Percentiles rank a stretch among this genome's conserved stretches.
phyloP scores from a whole-genome alignment of 139 green algal genomes.

The Closterium sp. region DNA sequence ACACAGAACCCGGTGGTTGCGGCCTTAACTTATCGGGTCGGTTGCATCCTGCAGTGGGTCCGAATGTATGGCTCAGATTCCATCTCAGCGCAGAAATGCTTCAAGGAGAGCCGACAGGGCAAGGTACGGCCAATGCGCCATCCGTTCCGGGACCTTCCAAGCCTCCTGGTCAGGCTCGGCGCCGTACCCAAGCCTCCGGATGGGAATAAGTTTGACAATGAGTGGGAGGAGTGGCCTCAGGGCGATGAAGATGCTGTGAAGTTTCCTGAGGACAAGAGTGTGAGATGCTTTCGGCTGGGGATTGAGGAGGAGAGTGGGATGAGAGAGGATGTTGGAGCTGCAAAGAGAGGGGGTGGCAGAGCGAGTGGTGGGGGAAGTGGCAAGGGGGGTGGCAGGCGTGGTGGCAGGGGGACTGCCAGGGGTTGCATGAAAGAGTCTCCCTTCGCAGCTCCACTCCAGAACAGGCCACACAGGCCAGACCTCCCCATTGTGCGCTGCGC shows the following conservation, averaged over 20 bases:
- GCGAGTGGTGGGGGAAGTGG: neutral
- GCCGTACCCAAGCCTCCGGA: neutral
- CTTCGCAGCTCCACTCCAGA: neutral
- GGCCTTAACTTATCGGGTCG: neutral
- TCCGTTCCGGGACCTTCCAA: too few relatives aligned
- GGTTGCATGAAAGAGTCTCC: too few relatives aligned
- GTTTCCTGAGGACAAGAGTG: neutral
- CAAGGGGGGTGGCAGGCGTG: too few relatives aligned
- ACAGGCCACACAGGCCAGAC: too few relatives aligned
- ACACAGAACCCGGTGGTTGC: neutral
- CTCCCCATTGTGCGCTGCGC: neutral
- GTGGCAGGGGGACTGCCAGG: too few relatives aligned
- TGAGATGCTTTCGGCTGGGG: neutral
- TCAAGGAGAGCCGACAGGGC: too few relatives aligned
- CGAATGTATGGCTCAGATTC: too few relatives aligned
- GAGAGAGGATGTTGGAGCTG: too few relatives aligned
- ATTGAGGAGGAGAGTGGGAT: neutral
- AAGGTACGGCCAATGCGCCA: too few relatives aligned
- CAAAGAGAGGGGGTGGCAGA: neutral
- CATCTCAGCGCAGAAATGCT: too few relatives aligned
- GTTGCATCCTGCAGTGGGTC: too few relatives aligned
- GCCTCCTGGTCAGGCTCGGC: neutral
- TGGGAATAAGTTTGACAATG: neutral
- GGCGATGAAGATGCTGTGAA: neutral
- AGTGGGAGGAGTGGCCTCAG: neutral